Evolutionary conservation across 73 alveolate genomes (phyloP).

Genomic region (Paraurostyla sp.): DNA sequence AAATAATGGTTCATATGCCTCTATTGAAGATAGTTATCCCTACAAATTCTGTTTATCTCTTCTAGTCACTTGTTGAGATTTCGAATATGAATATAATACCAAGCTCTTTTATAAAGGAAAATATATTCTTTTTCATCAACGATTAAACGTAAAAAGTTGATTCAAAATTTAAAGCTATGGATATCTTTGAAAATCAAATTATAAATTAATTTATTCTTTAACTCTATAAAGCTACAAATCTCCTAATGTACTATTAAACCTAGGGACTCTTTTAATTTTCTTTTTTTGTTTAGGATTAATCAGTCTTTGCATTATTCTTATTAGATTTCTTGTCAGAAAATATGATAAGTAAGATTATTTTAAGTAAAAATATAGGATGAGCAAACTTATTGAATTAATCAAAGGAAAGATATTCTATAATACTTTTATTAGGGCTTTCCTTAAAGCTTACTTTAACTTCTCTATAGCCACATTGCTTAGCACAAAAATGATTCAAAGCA

Average conservation of each 20-base stretch:
- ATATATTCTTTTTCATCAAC: neutral
- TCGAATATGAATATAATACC: slow-evolving; percentile 32
- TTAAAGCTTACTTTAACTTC: slow-evolving; percentile 6
- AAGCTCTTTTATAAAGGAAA: neutral
- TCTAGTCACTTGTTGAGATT: neutral
- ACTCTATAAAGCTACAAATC: neutral
- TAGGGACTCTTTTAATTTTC: neutral
- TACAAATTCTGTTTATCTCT: neutral
- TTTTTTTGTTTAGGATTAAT: neutral
- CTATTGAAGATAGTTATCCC: slow-evolving; percentile 16
- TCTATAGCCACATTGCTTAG: neutral
- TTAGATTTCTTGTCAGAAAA: neutral
- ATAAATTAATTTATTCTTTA: too few species aligned
- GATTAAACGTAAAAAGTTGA: neutral
- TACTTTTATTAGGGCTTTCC: slow-evolving; percentile 2
- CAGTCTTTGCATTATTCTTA: neutral
- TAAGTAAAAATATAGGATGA: neutral
- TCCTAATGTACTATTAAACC: neutral
- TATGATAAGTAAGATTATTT: neutral
- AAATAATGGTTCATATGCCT: slow-evolving; percentile 19
- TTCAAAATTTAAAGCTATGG: neutral
- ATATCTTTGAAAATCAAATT: neutral
- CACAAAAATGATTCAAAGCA: neutral
- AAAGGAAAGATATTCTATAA: slow-evolving; percentile 7
- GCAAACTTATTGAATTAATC: neutral